Evolutionary conservation across 2,329 filamentous ascomycete genomes (phyloP).

Genomic region (Stachybotrys echinatus): DNA sequence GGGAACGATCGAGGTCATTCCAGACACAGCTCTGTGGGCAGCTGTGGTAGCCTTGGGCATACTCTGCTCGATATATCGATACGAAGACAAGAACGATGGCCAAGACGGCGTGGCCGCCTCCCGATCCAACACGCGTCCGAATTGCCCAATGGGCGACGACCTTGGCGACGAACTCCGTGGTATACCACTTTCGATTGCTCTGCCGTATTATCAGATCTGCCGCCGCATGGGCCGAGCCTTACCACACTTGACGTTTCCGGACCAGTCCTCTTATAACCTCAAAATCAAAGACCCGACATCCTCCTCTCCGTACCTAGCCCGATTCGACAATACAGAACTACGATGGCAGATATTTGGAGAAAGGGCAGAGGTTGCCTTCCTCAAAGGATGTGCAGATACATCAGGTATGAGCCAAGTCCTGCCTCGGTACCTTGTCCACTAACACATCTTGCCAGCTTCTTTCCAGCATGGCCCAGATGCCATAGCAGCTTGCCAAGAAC

Average conservation of each 20-base stretch:
- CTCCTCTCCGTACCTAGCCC: conserved; percentile 41
- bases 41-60: conserved; percentile 46
- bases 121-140: conserved; percentile 23
- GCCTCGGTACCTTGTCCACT: background rate
- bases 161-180: conserved; percentile 43
- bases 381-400: conserved; percentile 44
- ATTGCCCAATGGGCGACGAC: conserved; percentile 42
- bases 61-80: conserved; percentile 48
- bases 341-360: conserved; percentile 51
- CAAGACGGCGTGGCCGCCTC: conserved; percentile 39
- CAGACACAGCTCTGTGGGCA: conserved; percentile 47
- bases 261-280: conserved; percentile 49
- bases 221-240: conserved; percentile 45
- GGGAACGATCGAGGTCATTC: conserved; percentile 43
- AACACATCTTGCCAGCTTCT: conserved; percentile 26
- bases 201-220: conserved; percentile 45
- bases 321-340: conserved; percentile 48
- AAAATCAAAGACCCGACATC: conserved; percentile 43
- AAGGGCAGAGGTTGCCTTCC: conserved; percentile 43
- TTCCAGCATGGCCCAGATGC: conserved; percentile 46
- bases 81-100: conserved; percentile 46
- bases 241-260: conserved; percentile 47
- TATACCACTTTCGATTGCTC: conserved; percentile 41
- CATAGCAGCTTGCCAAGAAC: conserved; percentile 47
- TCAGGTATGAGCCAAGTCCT: background rate